Percentiles rank a stretch among this genome's conserved stretches.
Conservation (phyloP, 225 moss, liverwort and hornwort species). For the Rhytidiadelphus loreus region DNA sequence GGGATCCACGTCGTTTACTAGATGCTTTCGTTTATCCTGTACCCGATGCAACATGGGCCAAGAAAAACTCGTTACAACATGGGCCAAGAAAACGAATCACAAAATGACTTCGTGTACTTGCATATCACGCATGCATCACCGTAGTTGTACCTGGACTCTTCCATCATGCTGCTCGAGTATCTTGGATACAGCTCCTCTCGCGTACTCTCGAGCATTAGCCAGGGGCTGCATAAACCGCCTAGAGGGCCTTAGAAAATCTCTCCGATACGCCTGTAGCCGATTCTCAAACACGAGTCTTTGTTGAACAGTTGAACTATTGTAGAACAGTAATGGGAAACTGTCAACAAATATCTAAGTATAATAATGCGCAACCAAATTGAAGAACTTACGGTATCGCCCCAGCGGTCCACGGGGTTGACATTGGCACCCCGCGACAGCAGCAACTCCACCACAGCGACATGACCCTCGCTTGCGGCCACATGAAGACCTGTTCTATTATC, state of each 20-base stretch:
- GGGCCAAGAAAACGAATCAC: background rate
- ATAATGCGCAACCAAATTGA: background rate
- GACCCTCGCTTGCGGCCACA: slow-evolving; percentile 33
- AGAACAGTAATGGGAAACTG: background rate
- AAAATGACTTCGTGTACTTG: background rate
- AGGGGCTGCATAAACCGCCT: slow-evolving; percentile 23
- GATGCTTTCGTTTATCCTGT: slow-evolving; percentile 20
- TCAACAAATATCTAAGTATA: background rate
- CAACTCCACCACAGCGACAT: slow-evolving; percentile 19
- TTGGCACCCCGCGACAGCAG: slow-evolving; percentile 19
- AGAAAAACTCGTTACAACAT: background rate
- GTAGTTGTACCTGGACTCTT: slow-evolving; percentile 14
- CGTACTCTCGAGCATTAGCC: slow-evolving; percentile 35
- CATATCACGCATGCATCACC: background rate
- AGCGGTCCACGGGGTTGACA: slow-evolving; percentile 26
- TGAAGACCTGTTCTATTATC: slow-evolving; percentile 31
- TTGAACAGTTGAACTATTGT: background rate
- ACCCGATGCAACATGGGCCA: background rate
- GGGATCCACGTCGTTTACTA: background rate
- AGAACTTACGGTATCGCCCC: slow-evolving; percentile 32
- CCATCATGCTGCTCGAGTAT: slow-evolving; percentile 30
- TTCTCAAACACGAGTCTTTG: background rate
- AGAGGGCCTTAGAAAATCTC: background rate
- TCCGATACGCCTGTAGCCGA: background rate
- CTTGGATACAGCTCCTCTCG: slow-evolving; percentile 12